Evolutionary conservation across 768 basidiomycete species (phyloP), one percentile per base, ranked within the genome.

Genomic region (Naganishia friedmannii): DNA sequence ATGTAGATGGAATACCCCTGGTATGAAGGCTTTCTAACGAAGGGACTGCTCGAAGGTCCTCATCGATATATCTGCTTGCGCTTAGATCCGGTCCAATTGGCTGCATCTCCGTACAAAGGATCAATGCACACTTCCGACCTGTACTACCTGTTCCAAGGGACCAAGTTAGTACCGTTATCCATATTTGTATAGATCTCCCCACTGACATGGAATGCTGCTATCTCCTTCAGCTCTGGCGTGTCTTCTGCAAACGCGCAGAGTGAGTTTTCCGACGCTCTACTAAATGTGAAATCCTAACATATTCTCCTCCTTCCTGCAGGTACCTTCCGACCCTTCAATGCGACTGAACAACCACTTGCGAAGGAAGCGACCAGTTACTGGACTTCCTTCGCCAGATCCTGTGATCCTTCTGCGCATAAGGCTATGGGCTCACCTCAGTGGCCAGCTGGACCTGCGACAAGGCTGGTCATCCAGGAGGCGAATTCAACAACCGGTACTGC

Each of bases 81-180:
- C 2, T 0, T 54, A 65, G 73, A 74, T 53, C 73, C 73, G 3
- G 68, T 74, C 4, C 73, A 74, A 53, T 51, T 74, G 5, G 73
- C 73, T 7, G 68, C 71, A 0, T 31, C 23, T 9, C 73, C 73
- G 0, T 72, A 54, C 32, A 72, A 68, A 53, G 73, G 73, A 17
- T 66, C 70, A 1, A 72, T 72, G 71, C 73, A 74, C 65, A 74
- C 73, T 21, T 70, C 68, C 17, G 73, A 74, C 54, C 32, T 74
- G 42, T 74, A 70, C 66, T 74, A 70, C 53, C 56, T 74, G 19
- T 74, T 74, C 51, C 63, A 70, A n/a, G 73, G 73, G n/a, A 68
- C 73, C 54, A 72, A 69, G 67, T 71, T 1, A 29, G 53, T 66
- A 21, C 42, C 23, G 12, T 28, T 23, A 15, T 57, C 32, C n/a